These are phyloP conservation scores for Peronosclerospora sorghi DNA, from an alignment of 352 stramenopile species.

Conservation along the genomic window DNA sequence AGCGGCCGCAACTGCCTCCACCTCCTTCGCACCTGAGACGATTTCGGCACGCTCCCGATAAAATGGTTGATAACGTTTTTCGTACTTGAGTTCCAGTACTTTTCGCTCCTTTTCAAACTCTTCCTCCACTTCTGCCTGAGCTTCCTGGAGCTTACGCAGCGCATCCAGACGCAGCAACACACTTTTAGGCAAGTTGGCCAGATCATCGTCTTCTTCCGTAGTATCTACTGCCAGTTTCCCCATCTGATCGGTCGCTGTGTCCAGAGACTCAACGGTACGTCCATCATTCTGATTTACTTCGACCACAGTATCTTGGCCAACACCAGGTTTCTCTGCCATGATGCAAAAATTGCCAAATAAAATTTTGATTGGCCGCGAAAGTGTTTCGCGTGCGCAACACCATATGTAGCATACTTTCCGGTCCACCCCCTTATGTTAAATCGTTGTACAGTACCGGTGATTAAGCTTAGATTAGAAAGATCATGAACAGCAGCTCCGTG, in stretches of 20 bases:
- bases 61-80: slow-evolving; percentile 81
- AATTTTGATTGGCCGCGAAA: slow-evolving; percentile 27
- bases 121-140: slow-evolving; percentile 65
- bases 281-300: slow-evolving; percentile 56
- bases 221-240: slow-evolving; percentile 47
- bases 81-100: slow-evolving; percentile 77
- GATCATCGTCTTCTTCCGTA: slow-evolving; percentile 40
- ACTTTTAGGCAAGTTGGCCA: slow-evolving; percentile 55
- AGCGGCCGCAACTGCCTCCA: slow-evolving; percentile 42
- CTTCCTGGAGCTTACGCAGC: slow-evolving; percentile 66
- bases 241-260: not conserved
- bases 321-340: no score
- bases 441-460: not conserved
- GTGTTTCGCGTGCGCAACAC: slow-evolving; percentile 7
- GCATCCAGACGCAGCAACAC: slow-evolving; percentile 60
- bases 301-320: no score
- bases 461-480: slow-evolving; percentile 12
- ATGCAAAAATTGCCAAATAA: no score
- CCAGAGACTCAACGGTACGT: no score
- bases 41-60: slow-evolving; percentile 66
- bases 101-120: slow-evolving; percentile 82
- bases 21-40: slow-evolving; percentile 67
- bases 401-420: slow-evolving; percentile 4
- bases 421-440: not conserved
- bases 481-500: slow-evolving; percentile 22